A percentile compares a stretch with the other conserved stretches of the same genome.
Conservation (phyloP, 352 stramenopile species). For the Blastocystis sp. region DNA sequence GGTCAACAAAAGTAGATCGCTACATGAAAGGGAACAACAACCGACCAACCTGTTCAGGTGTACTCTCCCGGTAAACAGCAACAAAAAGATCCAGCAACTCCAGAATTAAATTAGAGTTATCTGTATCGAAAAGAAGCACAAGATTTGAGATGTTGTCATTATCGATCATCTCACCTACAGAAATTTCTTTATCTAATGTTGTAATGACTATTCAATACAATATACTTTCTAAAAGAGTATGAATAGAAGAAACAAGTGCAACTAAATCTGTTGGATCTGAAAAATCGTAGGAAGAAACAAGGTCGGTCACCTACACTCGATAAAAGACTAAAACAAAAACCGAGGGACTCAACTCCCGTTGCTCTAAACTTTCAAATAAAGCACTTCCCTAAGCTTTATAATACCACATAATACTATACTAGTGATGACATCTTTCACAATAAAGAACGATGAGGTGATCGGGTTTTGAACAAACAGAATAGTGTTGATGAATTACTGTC, state of each 20-base stretch:
- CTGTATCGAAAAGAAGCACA: neutral
- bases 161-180: neutral
- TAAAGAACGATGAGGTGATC: neutral
- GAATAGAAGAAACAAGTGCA: neutral
- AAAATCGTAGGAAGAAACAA: neutral
- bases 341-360: neutral
- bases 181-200: neutral
- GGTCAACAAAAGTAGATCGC: neutral
- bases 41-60: neutral
- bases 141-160: neutral
- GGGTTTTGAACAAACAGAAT: constrained; percentile 2
- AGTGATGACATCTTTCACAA: neutral
- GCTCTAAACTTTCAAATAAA: neutral
- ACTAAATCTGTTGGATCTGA: neutral
- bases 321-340: neutral
- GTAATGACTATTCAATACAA: neutral
- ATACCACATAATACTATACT: neutral
- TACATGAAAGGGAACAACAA: neutral
- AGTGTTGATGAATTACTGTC: neutral
- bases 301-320: neutral
- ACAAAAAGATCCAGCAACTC: neutral
- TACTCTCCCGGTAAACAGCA: neutral
- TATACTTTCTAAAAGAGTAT: neutral
- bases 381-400: neutral
- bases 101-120: neutral